Evolutionary conservation across 2,329 filamentous ascomycete genomes (phyloP), one percentile per base, ranked within the genome.

Genomic region (Colletotrichum chlorophyti): DNA sequence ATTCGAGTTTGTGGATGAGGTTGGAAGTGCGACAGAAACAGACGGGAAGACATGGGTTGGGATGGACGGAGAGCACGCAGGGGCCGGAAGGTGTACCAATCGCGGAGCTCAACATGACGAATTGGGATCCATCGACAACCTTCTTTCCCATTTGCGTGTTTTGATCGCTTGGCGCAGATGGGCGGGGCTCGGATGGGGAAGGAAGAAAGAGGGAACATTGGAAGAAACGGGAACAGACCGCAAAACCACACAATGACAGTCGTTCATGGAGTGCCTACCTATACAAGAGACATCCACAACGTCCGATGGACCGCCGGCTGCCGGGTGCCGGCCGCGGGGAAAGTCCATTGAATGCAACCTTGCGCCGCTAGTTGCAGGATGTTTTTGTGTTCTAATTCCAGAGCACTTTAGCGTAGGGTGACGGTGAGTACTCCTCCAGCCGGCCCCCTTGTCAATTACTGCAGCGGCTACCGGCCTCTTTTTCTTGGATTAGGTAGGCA

Each of bases 341-440:
- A 60, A n/a, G n/a, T n/a, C n/a, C n/a, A n/a, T n/a, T n/a, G n/a
- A n/a, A 45, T 60, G 57, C 52, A 38, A 57, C 21, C 57, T 57
- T 50, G 57, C 37, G 27, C 51, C 57, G 35, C 52, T 50, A 34
- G 38, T 21, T 45, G 43, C 55, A 50, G 55, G 5, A n/a, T 35
- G 38, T 14, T 19, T 17, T 23, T 15, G 34, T 38, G 32, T 29
- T n/a, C 23, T 19, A 40, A 12, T n/a, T n/a, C n/a, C n/a, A n/a
- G n/a, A n/a, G n/a, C n/a, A n/a, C n/a, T n/a, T n/a, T n/a, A n/a
- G n/a, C n/a, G n/a, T n/a, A n/a, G n/a, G n/a, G n/a, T n/a, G n/a
- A n/a, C n/a, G n/a, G n/a, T n/a, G 50, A 48, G 42, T 23, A 42
- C 9, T 27, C 26, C 43, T 32, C 57, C 51, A 55, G 57, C 57